A percentile compares a stretch with the other conserved stretches of the same genome.
Evolutionary conservation across 1,284 basidiomycete genomes (phyloP).

Genomic region (Rhodotorula sp.): DNA sequence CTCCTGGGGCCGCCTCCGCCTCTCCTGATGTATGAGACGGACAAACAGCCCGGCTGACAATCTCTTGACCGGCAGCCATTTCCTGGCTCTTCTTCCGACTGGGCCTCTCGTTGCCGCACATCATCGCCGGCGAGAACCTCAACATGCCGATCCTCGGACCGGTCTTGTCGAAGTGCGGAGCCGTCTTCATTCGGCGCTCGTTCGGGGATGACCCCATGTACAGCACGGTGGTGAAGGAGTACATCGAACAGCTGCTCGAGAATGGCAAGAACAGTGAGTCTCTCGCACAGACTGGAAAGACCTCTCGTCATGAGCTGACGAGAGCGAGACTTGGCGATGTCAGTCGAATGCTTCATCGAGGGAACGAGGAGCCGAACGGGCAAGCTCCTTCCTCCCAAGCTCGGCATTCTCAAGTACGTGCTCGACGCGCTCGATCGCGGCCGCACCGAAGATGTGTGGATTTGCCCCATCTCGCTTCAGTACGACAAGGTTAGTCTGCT

Average conservation of each 20-base stretch:
- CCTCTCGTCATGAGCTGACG: not conserved
- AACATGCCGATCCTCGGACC: slow-evolving; percentile 45
- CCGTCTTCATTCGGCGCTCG: slow-evolving; percentile 49
- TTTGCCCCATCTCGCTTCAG: slow-evolving; percentile 50
- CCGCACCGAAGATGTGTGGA: slow-evolving; percentile 48
- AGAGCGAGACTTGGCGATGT: no score
- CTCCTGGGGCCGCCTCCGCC: no score
- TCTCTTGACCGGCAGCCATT: slow-evolving; percentile 9
- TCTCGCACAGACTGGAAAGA: not conserved
- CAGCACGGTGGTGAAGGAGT: slow-evolving; percentile 49
- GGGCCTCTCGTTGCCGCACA: slow-evolving; percentile 49
- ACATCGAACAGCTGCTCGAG: slow-evolving; percentile 48
- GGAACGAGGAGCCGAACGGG: slow-evolving; percentile 50
- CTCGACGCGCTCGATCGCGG: slow-evolving; percentile 46
- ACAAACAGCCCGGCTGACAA: no score
- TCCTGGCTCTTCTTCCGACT: slow-evolving; percentile 46
- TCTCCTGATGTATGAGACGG: no score
- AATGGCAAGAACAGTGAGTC: slow-evolving; percentile 46
- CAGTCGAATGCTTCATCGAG: slow-evolving; percentile 45
- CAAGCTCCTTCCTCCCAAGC: slow-evolving; percentile 50
- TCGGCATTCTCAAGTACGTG: slow-evolving; percentile 51
- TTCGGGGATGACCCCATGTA: slow-evolving; percentile 50
- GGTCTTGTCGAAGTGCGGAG: slow-evolving; percentile 48
- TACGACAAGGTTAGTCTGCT: slow-evolving; percentile 47
- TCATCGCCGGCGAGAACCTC: slow-evolving; percentile 50